These are phyloP conservation scores for Sonneratia caseolaris DNA, from an alignment of 345 rosid genomes.

Conservation along the genomic window DNA sequence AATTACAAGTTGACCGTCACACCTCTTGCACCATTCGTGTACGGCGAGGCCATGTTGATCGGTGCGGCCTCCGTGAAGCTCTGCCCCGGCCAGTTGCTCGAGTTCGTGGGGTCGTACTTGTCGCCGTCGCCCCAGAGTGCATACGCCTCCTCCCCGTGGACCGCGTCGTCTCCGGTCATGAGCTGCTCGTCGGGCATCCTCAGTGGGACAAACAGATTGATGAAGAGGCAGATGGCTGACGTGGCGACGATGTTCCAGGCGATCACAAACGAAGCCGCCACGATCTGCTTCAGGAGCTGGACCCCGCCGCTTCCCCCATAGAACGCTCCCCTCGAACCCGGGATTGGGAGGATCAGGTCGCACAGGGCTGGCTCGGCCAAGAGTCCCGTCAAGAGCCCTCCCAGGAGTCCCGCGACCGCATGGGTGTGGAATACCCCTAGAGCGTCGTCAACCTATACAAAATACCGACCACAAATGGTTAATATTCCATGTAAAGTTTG, in stretches of 20 bases:
- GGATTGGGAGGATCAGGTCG: conserved; percentile 21
- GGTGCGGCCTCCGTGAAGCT: conserved; percentile 26
- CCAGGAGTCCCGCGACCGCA: conserved; percentile 81
- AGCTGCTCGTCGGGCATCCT: conserved; percentile 82
- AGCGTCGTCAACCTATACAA: conserved; percentile 62
- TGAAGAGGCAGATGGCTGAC: conserved; percentile 43
- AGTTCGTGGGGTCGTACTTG: conserved; percentile 59
- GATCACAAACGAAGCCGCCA: conserved; percentile 51
- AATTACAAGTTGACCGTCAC: conserved; percentile 56
- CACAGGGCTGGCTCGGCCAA: conserved; percentile 74
- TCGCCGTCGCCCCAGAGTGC: conserved; percentile 99
- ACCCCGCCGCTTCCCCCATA: conserved; percentile 61
- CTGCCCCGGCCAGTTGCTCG: conserved; percentile 15
- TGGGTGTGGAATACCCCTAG: conserved; percentile 92
- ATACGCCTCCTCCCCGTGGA: conserved; percentile 92
- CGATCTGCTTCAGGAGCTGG: conserved; percentile 69
- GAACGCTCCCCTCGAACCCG: conserved; percentile 57
- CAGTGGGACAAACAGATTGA: conserved; percentile 55
- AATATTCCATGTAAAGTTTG: background rate
- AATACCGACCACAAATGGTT: background rate
- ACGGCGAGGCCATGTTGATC: conserved; percentile 31
- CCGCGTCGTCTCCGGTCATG: conserved; percentile 79
- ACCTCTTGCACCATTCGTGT: conserved; percentile 56
- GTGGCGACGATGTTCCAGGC: conserved; percentile 65
- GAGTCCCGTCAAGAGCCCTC: conserved; percentile 72